Evolutionary conservation across 2,329 filamentous ascomycete species (phyloP), one percentile per base, ranked within the genome.

Genomic region (Nannizzia gypsea): DNA sequence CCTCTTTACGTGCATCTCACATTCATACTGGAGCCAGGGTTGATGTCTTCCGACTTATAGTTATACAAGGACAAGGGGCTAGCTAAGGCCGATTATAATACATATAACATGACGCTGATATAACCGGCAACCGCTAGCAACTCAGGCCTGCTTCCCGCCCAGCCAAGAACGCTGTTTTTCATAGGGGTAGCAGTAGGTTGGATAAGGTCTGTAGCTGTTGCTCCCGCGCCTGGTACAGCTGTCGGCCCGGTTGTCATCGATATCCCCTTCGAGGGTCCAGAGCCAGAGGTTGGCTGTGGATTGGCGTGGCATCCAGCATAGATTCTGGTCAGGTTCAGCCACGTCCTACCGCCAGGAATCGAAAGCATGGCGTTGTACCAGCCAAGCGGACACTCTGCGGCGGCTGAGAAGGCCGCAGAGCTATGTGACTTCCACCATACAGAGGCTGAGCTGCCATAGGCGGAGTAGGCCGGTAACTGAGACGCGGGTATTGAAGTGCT

Each of bases 371-470:
- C 34, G 20, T 44, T 6, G n/a, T 28, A 26, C 58, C 58, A 59
- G 22, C 48, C 31, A 20, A 56, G 36, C 5, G 48, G 48, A 42
- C 58, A 59, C 13, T 24, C 20, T 8, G 15, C 26, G 13, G 58
- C 58, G 26, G 40, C 20, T 8, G 24, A 15, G 36, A 26, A 28
- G 50, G 48, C 58, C 26, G 58, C 58, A 59, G 58, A 55, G 31
- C 58, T 59, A 28, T 56, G 58, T 28, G 28, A 48, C 24, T 17
- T 24, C 58, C 58, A 59, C 58, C 58, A 59, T 11, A 50, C 54
- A 24, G 38, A 55, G 20, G 36, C 58, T 13, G n/a, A 15, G 31
- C 58, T 59, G 28, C 48, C 58, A 26, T 59, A 59, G 34, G 15
- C 24, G 13, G 28, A 56, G 34, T 59, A 56, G n/a, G 28, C 58